Base-by-base conservation (phyloP, 108 stramenopile genomes). In the Cyclotella kingstonii region DNA sequence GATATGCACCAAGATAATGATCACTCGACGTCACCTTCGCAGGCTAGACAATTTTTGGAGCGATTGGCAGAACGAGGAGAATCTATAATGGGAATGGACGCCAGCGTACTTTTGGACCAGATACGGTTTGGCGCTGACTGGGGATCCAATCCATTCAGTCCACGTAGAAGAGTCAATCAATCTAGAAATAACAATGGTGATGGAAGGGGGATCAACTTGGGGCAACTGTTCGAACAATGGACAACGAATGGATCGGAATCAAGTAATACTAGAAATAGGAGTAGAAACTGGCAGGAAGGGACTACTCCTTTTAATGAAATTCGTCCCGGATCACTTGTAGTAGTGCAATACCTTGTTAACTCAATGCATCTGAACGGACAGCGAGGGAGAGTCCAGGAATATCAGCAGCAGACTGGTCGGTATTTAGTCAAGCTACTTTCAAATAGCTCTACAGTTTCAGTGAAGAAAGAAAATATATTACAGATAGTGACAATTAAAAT, bases 301-400 rank as follows among this genome's bases (percentile, higher is more conserved):
- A 31, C 14, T 25, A 36, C 33, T 27, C 43, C 71, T 1, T 76
- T 63, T 25, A 67, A 67, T 47, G n/a, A 52, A 46, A 43, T 76
- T 18, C 53, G 19, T 7, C 23, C 40, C 11, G 66, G 66, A 11
- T 62, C 66, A 30, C 66, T 39, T 21, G 50, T 76, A 14, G 66
- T 63, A 15, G 50, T 64, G 44, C 74, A 67, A 54, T 26, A 62
- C 18, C 74, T 75, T 54, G 65, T 67, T 28, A 61, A 63, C 36
- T 76, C 74, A n/a, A 38, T 52, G n/a, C 58, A 69, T 31, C 35
- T 60, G 42, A 69, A 69, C 40, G 47, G 58, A 31, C 28, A 60
- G 36, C 41, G 51, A 18, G 58, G 58, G 18, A 50, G 44, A 60
- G 48, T 69, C 31, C 17, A 49, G 4, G 26, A 58, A 17, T 69